A percentile compares a stretch with the other conserved stretches of the same genome.
phyloP scores from a whole-genome alignment of 1,284 basidiomycete genomes.

The Sphaerobolus stellatus region DNA sequence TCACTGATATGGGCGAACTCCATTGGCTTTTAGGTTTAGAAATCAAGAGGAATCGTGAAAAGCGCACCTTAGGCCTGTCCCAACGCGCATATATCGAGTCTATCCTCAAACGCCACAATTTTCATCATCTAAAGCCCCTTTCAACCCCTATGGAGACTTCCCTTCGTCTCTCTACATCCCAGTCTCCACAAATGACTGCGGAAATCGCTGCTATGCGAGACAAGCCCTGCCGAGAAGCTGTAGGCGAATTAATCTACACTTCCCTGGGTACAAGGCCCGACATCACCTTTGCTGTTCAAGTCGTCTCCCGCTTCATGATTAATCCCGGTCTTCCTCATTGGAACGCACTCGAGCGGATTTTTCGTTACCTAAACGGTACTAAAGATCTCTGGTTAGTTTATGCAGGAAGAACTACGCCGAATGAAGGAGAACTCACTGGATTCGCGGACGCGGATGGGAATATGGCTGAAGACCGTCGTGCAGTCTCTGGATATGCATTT shows the following conservation, averaged over 20 bases:
- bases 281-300: conserved; percentile 24
- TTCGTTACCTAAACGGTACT: conserved; percentile 41
- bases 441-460: conserved; percentile 15
- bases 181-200: conserved; percentile 8
- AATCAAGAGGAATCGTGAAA: conserved; percentile 17
- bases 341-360: conserved; percentile 22
- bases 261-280: conserved; percentile 25
- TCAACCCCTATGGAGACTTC: conserved; percentile 26
- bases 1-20: conserved; percentile 24
- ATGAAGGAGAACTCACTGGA: not conserved
- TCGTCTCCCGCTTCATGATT: conserved; percentile 20
- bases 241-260: conserved; percentile 26
- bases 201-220: not conserved
- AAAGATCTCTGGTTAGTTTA: conserved; percentile 13
- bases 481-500: conserved; percentile 28
- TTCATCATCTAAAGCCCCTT: conserved; percentile 27
- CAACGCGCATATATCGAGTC: conserved; percentile 25
- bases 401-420: not conserved
- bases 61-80: conserved; percentile 21
- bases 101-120: conserved; percentile 25
- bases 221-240: conserved; percentile 23
- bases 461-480: conserved; percentile 23
- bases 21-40: conserved; percentile 17
- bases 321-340: conserved; percentile 24
- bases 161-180: conserved; percentile 13